Evolutionary conservation across 2,329 filamentous ascomycete genomes (phyloP), one percentile per base, ranked within the genome.

Genomic region (Fonsecaea pedrosoi): DNA sequence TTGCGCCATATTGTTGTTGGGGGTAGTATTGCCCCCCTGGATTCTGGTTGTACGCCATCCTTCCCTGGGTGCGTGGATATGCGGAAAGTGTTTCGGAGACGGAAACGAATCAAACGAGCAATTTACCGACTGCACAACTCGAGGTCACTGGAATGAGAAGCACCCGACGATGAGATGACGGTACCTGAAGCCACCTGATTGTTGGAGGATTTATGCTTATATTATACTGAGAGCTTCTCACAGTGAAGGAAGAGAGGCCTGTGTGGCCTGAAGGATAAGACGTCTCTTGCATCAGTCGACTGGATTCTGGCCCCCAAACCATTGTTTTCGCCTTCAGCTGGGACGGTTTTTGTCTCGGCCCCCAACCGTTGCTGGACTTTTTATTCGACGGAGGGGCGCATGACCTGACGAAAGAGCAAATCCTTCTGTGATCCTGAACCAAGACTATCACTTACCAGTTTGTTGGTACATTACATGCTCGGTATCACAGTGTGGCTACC

Each of bases 1-100:
- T 62, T 3, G 55, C 42, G n/a, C 50, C 60, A 56, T 62, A 62
- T 48, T 56, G 50, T 21, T 62, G 60, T 30, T 45, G 60, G 8
- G 55, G 35, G 12, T 48, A 48, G 13, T 62, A 62, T 6, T 55
- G 40, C 18, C 50, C 60, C 10, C 60, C 40, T 18, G 50, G 21
- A 48, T 48, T 53, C 40, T 55, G 50, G 30, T 62, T 56, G 37
- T 62, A 62, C 37, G 60, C 50, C 60, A 62, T 62, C 15, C 6
- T 62, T 6, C 25, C 18, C 25, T 25, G 25, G 25, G 25, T 25
- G 25, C 25, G 25, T 50, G 45, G 38, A 25, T 25, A 10, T 25
- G 45, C 25, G 7, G 45, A 50, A 10, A 21, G 18, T 10, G 13
- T 9, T 2, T 25, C 3, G 18, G 18, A 45, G 9, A 25, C 45